These are phyloP conservation scores for Torrubiella hemipterigena DNA, from an alignment of 2,329 filamentous ascomycete species.

Conservation along the genomic window DNA sequence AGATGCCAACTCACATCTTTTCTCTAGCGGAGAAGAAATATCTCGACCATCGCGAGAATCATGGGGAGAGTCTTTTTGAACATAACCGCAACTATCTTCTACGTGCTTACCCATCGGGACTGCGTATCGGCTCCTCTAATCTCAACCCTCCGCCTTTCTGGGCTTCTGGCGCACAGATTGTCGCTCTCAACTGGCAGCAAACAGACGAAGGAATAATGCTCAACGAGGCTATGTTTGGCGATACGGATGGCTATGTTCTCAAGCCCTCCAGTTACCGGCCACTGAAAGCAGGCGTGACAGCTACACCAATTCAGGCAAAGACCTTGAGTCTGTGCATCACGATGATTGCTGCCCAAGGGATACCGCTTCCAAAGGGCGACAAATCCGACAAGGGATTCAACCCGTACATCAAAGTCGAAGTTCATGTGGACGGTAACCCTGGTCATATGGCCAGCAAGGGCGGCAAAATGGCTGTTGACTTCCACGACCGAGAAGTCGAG, in stretches of 20 bases:
- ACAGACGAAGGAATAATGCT: constrained; percentile 92
- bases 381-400: constrained; percentile 46
- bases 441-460: constrained; percentile 20
- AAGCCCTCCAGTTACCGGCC: constrained; percentile 48
- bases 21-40: constrained; percentile 54
- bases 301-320: constrained; percentile 22
- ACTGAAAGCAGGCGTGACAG: constrained; percentile 9
- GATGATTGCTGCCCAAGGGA: constrained; percentile 63
- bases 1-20: constrained; percentile 58
- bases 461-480: constrained; percentile 27
- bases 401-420: constrained; percentile 72
- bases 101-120: constrained; percentile 77
- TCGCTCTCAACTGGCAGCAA: constrained; percentile 88
- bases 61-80: constrained; percentile 48
- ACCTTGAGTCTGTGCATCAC: constrained; percentile 60
- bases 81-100: constrained; percentile 78
- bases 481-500: constrained; percentile 28
- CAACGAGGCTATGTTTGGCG: constrained; percentile 84
- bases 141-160: constrained; percentile 76
- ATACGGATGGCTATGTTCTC: constrained; percentile 71
- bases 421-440: constrained; percentile 63
- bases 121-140: constrained; percentile 75
- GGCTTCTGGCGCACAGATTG: constrained; percentile 81
- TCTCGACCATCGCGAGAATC: constrained; percentile 43
- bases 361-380: constrained; percentile 51